Base-by-base conservation (phyloP, 75 land plant species). In the Adiantum capillusveneris region DNA sequence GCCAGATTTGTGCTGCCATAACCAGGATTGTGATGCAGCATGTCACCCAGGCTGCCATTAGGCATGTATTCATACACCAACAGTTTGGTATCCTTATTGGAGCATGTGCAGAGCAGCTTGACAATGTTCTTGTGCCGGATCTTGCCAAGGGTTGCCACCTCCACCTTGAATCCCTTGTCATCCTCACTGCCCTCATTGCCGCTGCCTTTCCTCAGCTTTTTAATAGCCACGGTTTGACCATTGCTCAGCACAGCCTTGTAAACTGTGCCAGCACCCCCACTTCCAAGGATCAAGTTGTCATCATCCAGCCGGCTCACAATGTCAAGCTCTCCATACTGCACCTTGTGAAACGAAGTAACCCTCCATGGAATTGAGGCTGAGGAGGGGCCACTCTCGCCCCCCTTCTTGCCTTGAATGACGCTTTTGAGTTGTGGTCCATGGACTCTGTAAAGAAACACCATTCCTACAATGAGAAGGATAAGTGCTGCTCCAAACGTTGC, bases 91-190 rank as follows among this genome's bases (percentile, higher is more conserved):
- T 83, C 83, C 29, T 70, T 69, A 1, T 80, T 77, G 29, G 72
- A 65, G 70, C 83, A 77, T 36, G 73, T 82, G 20, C 90, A 81
- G 34, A 85, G 63, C 43, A 88, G 44, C 61, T 79, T 85, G 29
- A 70, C 78, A 18, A 88, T 65, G 62, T 88, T 85, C 56, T 69
- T 69, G 29, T 88, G 94, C 58, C 89, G 76, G 50, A 80, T 84
- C 62, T 72, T 79, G 31, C 79, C 94, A 42, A 88, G 56, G n/a
- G 67, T 77, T 65, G 77, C 78, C 44, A 88, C 66, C 75, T 87
- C 95, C 11, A 70, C 44, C 65, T 52, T 46, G 63, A 70, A 36
- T 0, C 51, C 14, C 26, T 70, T 65, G 0, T 64, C 58, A 14
- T 69, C 76, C 17, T 68, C 70, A 1, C 60, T 39, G 0, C 65